Percentiles rank a stretch among this genome's conserved stretches.
Conservation (phyloP, 169 alveolate genomes). For the Toxoplasma gondii region DNA sequence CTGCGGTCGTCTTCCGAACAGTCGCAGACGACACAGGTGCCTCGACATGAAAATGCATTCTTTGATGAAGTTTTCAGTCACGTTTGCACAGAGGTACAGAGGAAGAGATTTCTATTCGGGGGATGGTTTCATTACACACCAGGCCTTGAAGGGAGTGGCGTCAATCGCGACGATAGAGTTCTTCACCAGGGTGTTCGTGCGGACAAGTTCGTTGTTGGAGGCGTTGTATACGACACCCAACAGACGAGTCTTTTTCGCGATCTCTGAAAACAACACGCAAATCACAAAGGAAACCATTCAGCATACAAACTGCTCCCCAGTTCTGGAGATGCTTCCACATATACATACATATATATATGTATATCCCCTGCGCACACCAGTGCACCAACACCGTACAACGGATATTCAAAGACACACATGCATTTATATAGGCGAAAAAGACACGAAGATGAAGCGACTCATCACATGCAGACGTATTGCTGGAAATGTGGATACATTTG, state of each 20-base stretch:
- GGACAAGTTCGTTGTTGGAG: constrained; percentile 98
- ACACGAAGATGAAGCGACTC: too few species aligned
- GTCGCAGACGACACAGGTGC: too few species aligned
- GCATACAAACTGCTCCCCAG: neutral
- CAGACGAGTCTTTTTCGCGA: constrained; percentile 93
- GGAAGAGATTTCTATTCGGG: neutral
- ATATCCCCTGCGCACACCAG: neutral
- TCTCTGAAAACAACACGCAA: constrained; percentile 67
- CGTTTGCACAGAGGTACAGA: neutral
- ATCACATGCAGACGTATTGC: too few species aligned
- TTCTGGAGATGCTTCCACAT: neutral
- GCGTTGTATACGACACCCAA: constrained; percentile 99
- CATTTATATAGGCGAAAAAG: too few species aligned
- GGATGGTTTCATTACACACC: constrained; percentile 78
- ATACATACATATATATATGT: neutral
- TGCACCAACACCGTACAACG: neutral
- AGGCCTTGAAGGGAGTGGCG: constrained; percentile 98
- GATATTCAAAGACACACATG: neutral
- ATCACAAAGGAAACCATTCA: neutral
- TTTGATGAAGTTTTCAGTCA: too few species aligned
- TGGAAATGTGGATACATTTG: too few species aligned
- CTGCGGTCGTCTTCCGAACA: too few species aligned
- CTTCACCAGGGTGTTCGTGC: constrained; percentile 99
- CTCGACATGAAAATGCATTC: too few species aligned
- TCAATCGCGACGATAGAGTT: constrained; percentile 97